These are phyloP conservation scores for Euphrasia confusa DNA, from an alignment of 257 asterid species.

Conservation along the genomic window DNA sequence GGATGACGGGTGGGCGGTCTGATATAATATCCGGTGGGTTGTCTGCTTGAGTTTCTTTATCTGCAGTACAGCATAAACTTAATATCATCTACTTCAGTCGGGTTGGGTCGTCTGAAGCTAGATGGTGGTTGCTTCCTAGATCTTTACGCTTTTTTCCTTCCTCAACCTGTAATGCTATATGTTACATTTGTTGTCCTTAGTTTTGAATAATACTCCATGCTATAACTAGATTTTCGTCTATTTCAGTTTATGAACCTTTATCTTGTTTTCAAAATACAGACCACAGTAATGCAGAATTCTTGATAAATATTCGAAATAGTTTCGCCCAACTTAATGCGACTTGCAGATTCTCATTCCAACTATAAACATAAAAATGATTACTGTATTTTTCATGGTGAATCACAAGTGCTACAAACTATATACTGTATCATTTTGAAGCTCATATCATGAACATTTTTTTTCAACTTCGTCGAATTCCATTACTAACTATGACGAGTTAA, in stretches of 20 bases:
- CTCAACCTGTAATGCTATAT: neutral
- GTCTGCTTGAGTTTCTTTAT: conserved; percentile 24
- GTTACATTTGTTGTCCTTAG: neutral
- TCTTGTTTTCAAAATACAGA: no score
- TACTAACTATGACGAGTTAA: no score
- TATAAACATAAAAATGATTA: no score
- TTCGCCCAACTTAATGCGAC: no score
- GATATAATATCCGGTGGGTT: conserved; percentile 50
- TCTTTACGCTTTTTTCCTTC: conserved; percentile 6
- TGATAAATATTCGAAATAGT: no score
- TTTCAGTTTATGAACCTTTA: neutral
- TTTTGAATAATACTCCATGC: neutral
- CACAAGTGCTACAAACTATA: no score
- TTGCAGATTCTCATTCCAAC: no score
- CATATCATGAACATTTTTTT: no score
- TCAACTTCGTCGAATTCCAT: no score
- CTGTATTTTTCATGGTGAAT: no score
- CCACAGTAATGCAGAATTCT: no score
- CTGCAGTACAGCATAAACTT: neutral
- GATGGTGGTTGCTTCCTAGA: conserved; percentile 1
- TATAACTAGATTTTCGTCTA: neutral
- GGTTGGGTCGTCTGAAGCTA: conserved; percentile 12
- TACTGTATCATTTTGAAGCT: no score
- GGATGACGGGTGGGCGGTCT: conserved; percentile 81
- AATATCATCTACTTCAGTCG: conserved; percentile 4